Base-by-base conservation (phyloP, 768 basidiomycete genomes). In the Leccinum subgranulosum region DNA sequence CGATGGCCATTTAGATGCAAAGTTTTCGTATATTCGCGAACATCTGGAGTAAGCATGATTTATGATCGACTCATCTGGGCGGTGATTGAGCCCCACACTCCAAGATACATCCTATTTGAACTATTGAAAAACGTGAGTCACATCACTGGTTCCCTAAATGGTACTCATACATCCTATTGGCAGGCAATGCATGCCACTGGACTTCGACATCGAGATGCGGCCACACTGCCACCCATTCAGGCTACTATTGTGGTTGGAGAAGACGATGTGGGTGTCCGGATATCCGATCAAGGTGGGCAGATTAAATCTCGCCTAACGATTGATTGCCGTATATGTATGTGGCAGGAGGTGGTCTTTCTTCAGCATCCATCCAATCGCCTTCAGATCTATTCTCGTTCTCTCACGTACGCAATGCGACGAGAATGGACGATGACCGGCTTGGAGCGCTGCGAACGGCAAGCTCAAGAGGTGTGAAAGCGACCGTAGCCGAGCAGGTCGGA, bases 311-410 rank as follows among this genome's bases (percentile, higher is more conserved):
- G 9, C 34, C 25, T 46, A 21, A 31, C 33, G 23, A 25, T 47
- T 29, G 29, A 52, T 10, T 58, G 53, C 51, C 55, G 63, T 61
- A 41, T 51, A 14, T 27, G 46, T 62, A 14, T 27, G 47, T 62
- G 51, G 4, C 67, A 88, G 93, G 91, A 36, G 90, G 91, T 3
- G 92, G 92, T 1, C 78, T 94, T 8, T 68, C 74, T 46, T 78
- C 75, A 19, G 67, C 79, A 7, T 73, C 81, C 55, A 79, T 90
- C 51, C 78, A 77, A 57, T 79, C 78, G 1, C 85, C 92, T 0
- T 82, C 86, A 19, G 92, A 94, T 67, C 77, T 94, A 6, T 93
- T 92, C 72, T 94, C 92, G 4, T 94, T 95, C 75, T 94, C 92
- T 4, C 92, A 94, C 71, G 69, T 87, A 27, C 83, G 92, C 10